Evolutionary conservation across 441 rosid genomes (phyloP).

Genomic region (Biscutella laevigata): DNA sequence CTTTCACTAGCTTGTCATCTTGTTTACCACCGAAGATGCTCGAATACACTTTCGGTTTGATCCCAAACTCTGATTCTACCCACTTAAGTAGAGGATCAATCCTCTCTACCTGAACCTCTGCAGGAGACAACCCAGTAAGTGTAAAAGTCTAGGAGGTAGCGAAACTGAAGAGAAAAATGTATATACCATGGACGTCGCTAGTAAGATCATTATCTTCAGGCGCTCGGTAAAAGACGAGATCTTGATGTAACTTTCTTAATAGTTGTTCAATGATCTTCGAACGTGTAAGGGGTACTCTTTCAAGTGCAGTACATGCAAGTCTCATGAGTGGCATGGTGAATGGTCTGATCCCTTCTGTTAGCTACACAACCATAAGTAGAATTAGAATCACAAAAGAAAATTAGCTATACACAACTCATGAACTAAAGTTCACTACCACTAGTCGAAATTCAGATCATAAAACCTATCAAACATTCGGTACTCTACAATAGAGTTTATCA

Average conservation of each 20-base stretch:
- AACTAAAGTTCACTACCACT: background rate
- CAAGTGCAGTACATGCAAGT: constrained; percentile 87
- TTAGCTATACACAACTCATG: background rate
- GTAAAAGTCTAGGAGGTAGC: background rate
- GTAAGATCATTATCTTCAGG: constrained; percentile 64
- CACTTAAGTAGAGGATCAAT: constrained; percentile 84
- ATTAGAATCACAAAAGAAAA: background rate
- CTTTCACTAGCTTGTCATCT: constrained; percentile 68
- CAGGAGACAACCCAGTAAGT: background rate
- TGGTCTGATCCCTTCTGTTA: constrained; percentile 86
- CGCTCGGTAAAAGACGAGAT: constrained; percentile 77
- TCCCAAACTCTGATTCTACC: constrained; percentile 80
- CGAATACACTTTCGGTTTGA: constrained; percentile 64
- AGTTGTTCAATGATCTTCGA: constrained; percentile 54
- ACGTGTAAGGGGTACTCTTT: constrained; percentile 84
- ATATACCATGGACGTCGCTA: constrained; percentile 53
- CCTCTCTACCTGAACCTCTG: constrained; percentile 75
- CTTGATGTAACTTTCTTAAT: constrained; percentile 68
- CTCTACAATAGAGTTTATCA: too few relatives aligned
- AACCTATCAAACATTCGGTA: too few relatives aligned
- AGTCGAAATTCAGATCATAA: background rate
- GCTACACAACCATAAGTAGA: constrained; percentile 33
- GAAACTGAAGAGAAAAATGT: background rate
- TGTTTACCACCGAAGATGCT: constrained; percentile 88
- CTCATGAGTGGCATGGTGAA: constrained; percentile 92